Base-by-base conservation (phyloP, 805 yeast species). In the Kuraishia molischiana region DNA sequence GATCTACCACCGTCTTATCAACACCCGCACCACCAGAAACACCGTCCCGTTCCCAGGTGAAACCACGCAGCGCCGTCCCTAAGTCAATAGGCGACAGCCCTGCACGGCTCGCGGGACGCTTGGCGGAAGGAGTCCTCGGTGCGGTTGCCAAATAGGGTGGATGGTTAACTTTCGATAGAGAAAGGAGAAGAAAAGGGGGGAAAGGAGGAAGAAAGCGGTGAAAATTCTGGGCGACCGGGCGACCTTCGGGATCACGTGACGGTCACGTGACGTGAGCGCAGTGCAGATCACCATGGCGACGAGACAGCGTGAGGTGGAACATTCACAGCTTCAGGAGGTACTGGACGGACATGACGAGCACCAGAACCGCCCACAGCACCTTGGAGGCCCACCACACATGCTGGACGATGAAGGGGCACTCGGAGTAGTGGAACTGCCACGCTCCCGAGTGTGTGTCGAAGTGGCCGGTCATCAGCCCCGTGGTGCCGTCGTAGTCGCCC, bases 371-470 rank as follows among this genome's bases (percentile, higher is more conserved):
- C 14, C 15, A 13, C n/a, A n/a, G n/a, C n/a, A 79, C 69, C 50
- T 84, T 79, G 2, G 95, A 70, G 5, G 72, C 84, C 98, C 98
- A 92, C 98, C 98, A 92, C 38, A 83, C 75, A 54, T 89, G 97
- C 60, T 89, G 97, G 9, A 85, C 74, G 2, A 73, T 70, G 56
- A 90, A 90, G 13, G 87, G 79, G 61, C 98, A 92, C 42, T 81
- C 63, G 4, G 72, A 57, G 60, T 76, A 90, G 20, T 69, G 61
- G 63, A 84, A 89, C 14, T 69, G 69, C 90, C 94, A 82, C 15
- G 51, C 48, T 1, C 57, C 48, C 0, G 56, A 44, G 1, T 41
- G 43, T 11, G 59, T 45, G 49, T 75, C 65, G 54, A 73, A 81
- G 37, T 67, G 74, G 2, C 95, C 97, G 1, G 87, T 79, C 45